phyloP scores from a whole-genome alignment of 2,329 filamentous ascomycete genomes.

The Aspergillus costaricaensis region DNA sequence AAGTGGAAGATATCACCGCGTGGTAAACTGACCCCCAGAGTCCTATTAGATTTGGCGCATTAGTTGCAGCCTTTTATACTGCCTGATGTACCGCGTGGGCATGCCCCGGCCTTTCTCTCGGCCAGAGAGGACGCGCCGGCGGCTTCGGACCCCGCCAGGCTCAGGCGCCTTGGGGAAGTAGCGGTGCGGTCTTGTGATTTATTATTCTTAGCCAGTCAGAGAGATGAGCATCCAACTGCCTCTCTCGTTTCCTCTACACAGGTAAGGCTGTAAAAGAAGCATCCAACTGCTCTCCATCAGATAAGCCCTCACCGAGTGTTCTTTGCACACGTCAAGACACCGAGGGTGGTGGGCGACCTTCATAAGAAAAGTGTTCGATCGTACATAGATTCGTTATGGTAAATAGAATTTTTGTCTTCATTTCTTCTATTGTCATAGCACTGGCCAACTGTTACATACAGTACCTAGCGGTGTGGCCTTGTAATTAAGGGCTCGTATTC shows the following conservation, averaged over 20 bases:
- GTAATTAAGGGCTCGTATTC: too few species aligned
- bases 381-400: conserved; percentile 8
- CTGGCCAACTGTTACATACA: too few species aligned
- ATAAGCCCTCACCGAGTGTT: conserved; percentile 26
- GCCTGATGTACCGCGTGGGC: conserved; percentile 14
- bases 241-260: conserved; percentile 37
- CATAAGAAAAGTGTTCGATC: conserved; percentile 13
- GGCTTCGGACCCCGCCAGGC: conserved; percentile 14
- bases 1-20: conserved; percentile 93
- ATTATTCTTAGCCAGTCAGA: conserved; percentile 40
- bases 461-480: too few species aligned
- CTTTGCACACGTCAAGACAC: too few species aligned
- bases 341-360: conserved; percentile 25
- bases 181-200: conserved; percentile 35
- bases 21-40: conserved; percentile 61
- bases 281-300: conserved; percentile 48
- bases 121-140: conserved; percentile 21
- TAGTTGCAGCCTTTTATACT: conserved; percentile 26
- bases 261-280: conserved; percentile 45
- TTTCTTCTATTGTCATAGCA: too few species aligned
- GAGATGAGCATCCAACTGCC: conserved; percentile 46
- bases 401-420: not conserved
- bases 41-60: conserved; percentile 30
- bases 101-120: conserved; percentile 17
- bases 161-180: conserved; percentile 30